Evolutionary conservation across 208 protist genomes (phyloP), one percentile per base, ranked within the genome.

Genomic region (Tritrichomonas foetus): DNA sequence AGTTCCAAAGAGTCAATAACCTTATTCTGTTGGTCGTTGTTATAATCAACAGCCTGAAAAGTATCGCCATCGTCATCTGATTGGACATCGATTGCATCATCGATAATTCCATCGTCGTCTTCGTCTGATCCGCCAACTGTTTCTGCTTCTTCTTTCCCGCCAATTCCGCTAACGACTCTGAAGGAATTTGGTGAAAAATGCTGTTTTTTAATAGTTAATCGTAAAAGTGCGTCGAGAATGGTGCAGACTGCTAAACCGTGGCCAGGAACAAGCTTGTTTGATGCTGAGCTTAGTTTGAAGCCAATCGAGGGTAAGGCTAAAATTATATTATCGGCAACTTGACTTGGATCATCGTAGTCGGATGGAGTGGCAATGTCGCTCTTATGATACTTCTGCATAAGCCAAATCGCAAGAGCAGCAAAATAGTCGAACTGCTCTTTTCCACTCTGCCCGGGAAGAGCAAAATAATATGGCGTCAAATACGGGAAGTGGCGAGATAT

Each of bases 351-450:
- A 82, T 82, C 74, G 41, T 82, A 82, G 50, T 82, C 74, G 20
- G 74, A 82, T 30, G 74, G 74, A 33, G 74, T 82, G 11, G 47
- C 74, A 36, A 82, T 82, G 11, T 36, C 11, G 30, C 74, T 82
- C 20, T 41, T 41, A 20, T 33, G 11, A 50, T 47, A 82, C 16
- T 33, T 50, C 50, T 82, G 74, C 74, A 82, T 82, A 33, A 82
- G 47, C 74, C 74, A 82, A 50, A 82, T 36, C 3, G 41, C 47
- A 44, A 82, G 74, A 22, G n/a, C 33, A 30, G 74, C 74, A 44
- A 82, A 82, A 41, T 82, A 82, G 25, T 82, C 74, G 50, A 82
- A 82, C 30, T 82, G 74, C 41, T 82, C 74, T 82, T 82, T 82
- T 49, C 41, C n/a, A 82, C 41, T 50, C 50, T 82, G n/a, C 74